Base-by-base conservation (phyloP, 305 asterid species). In the Rubia occidens region DNA sequence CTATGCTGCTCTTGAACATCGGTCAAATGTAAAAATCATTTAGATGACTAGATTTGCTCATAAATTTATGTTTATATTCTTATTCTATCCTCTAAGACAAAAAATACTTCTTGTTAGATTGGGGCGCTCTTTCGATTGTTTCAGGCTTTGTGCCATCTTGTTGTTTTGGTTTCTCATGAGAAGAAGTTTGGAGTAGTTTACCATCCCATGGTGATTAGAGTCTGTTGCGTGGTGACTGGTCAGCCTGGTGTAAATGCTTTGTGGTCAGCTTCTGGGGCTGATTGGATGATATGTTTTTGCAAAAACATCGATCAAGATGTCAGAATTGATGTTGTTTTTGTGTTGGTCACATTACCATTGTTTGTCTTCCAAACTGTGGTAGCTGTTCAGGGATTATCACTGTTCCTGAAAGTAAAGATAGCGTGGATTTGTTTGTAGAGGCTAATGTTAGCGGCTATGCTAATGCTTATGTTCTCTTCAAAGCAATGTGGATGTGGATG, bases 381-480 rank as follows among this genome's bases (percentile, higher is more conserved):
- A 67, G 73, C 86, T 42, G 67, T 75, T 29, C 80, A 10, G 81
- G 84, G 24, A 66, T 76, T 67, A 24, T 37, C 20, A 44, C 54
- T 26, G 72, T 51, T 37, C 56, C 42, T 17, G n/a, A 66, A 21
- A 53, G 15, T 13, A 74, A 72, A n/a, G 72, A n/a, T 24, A 78
- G 73, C 44, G 79, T 15, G 10, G 63, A 65, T 21, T 26, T 32
- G 17, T 72, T 61, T 20, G 76, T 20, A 60, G 78, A 71, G 13
- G 53, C 77, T 60, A 73, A 81, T 55, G 77, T 84, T 51, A 85
- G 89, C 72, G 84, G 78, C 67, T 87, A 73, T 65, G 87, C 83
- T 4, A 68, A 80, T 6, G 91, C 91, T 64, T 85, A 91, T 5
- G 54, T 83, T 43, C 40, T 85, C n/a, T 87, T 91, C 1, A 78